Evolutionary conservation across 2,329 filamentous ascomycete species (phyloP), one percentile per base, ranked within the genome.

Genomic region (Neofusicoccum parvum): DNA sequence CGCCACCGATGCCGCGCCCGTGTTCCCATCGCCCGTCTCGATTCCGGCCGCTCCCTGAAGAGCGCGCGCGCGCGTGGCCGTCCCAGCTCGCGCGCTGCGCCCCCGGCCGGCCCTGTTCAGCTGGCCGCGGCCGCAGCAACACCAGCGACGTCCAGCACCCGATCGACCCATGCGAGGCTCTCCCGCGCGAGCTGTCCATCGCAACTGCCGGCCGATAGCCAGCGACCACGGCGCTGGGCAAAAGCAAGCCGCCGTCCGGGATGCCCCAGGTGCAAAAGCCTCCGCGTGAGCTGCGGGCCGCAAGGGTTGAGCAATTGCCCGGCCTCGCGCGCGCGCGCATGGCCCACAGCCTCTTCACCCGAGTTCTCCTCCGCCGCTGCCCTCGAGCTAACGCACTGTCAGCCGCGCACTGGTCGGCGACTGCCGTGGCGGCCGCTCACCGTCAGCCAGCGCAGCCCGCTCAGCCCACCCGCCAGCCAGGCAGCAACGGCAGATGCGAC

Each of bases 1-100:
- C 56, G 41, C 43, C 41, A 23, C 54, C 54, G 54, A 59, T 59
- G 41, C 39, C 48, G 54, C 54, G 53, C 17, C 53, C 23, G 53
- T 36, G 53, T 45, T 32, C 54, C 39, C 54, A 9, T 17, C 41
- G 41, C 41, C 41, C 14, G 12, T 17, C 53, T 56, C 36, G 12
- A 15, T 53, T 39, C 50, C 50, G 32, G 23, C 17, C 11, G 45
- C 7, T 23, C 10, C 45, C 17, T 7, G 20, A 32, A 32, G 27
- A 32, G 27, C 27, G 27, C 27, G 6, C 27, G 6, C 27, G 27
- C 46, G 7, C 17, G 27, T 17, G 11, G 27, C 9, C 32, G 15
- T 34, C 49, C 15, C 27, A 51, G 49, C 49, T 36, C 49, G 49
- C 34, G 32, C 49, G 20, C 49, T 51, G 49, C 27, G 49, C 49